These are phyloP conservation scores for Spatholobus suberectus DNA, from an alignment of 306 rosid genomes.

Conservation along the genomic window DNA sequence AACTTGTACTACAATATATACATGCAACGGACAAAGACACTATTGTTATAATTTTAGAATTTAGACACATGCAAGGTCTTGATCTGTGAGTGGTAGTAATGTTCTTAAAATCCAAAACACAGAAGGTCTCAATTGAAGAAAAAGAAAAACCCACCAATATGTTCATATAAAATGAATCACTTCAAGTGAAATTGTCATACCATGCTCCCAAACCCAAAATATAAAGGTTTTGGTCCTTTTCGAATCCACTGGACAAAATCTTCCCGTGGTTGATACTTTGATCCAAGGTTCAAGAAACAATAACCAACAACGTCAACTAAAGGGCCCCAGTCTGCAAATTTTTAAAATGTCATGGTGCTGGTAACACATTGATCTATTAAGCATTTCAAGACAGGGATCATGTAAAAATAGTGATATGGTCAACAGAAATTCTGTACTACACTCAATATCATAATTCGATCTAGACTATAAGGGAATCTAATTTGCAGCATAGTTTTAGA, in stretches of 20 bases:
- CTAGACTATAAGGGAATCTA: too few relatives aligned
- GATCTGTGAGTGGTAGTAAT: neutral
- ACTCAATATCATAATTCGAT: neutral
- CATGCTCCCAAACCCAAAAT: constrained; percentile 96
- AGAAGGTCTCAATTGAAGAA: neutral
- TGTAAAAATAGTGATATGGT: neutral
- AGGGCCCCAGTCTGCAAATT: constrained; percentile 83
- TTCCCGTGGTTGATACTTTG: constrained; percentile 77
- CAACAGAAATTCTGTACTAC: neutral
- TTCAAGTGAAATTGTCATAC: constrained; percentile 53
- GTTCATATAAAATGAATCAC: neutral
- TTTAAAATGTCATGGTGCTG: constrained; percentile 33
- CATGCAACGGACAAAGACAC: neutral
- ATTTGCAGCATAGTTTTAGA: too few relatives aligned
- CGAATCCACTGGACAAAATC: constrained; percentile 71
- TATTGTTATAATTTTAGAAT: too few relatives aligned
- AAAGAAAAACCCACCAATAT: too few relatives aligned
- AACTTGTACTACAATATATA: neutral
- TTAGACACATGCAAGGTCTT: too few relatives aligned
- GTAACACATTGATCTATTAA: neutral
- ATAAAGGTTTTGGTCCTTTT: constrained; percentile 71
- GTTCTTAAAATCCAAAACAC: constrained; percentile 25
- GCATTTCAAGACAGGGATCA: neutral
- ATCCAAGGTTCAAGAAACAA: constrained; percentile 80
- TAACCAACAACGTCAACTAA: constrained; percentile 87